Conservation (phyloP, 2,329 filamentous ascomycete species). For the Penicillium sp. region DNA sequence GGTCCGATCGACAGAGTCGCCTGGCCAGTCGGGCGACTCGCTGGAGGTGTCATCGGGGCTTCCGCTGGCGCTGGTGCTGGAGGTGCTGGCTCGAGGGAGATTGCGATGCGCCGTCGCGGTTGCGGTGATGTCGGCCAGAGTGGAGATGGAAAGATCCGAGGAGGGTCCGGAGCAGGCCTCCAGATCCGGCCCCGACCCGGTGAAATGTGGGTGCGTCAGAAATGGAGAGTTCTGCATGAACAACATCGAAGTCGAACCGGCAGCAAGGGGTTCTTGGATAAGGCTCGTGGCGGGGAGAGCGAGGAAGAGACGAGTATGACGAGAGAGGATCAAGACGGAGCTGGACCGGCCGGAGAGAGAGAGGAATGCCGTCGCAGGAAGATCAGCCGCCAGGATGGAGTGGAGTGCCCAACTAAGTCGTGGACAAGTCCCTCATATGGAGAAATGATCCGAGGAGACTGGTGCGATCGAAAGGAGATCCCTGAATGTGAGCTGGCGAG, state of each 20-base stretch:
- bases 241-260: slow-evolving; percentile 28
- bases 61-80: slow-evolving; percentile 24
- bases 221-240: slow-evolving; percentile 33
- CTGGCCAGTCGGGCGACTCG: slow-evolving; percentile 27
- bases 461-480: no score
- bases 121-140: slow-evolving; percentile 22
- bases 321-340: background rate
- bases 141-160: slow-evolving; percentile 20
- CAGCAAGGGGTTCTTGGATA: slow-evolving; percentile 1
- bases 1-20: slow-evolving; percentile 14
- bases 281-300: background rate
- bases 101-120: background rate
- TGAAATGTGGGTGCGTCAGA: slow-evolving; percentile 19
- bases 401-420: no score
- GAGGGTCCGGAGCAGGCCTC: slow-evolving; percentile 19
- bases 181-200: slow-evolving; percentile 17
- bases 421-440: no score
- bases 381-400: no score
- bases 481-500: no score
- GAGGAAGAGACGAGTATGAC: background rate
- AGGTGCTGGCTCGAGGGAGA: slow-evolving; percentile 20
- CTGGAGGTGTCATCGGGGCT: slow-evolving; percentile 32
- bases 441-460: no score
- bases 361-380: background rate
- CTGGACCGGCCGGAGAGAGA: background rate